These are phyloP conservation scores for Pilatotrama ljubarskyi DNA, from an alignment of 768 basidiomycete genomes.

Conservation along the genomic window DNA sequence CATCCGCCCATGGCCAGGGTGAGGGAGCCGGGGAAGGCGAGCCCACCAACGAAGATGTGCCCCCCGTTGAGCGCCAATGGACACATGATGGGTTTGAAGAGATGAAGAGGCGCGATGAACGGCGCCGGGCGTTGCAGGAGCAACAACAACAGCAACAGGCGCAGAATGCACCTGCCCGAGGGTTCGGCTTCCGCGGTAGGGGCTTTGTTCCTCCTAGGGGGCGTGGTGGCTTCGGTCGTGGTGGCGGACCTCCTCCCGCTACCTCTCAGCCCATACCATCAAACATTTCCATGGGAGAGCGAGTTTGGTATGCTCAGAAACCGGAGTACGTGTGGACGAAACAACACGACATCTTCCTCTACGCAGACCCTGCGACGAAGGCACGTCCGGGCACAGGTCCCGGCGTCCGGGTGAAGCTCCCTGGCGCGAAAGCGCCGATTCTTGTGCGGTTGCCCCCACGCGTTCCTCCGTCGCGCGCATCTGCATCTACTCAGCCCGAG, in stretches of 20 bases:
- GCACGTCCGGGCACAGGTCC: conserved; percentile 57
- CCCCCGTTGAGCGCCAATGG: conserved; percentile 73
- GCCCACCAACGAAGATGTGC: conserved; percentile 35
- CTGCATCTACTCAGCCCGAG: conserved; percentile 6
- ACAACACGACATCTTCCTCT: conserved; percentile 74
- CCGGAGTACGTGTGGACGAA: conserved; percentile 85
- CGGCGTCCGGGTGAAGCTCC: conserved; percentile 62
- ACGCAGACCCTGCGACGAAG: conserved; percentile 59
- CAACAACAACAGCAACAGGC: conserved; percentile 39
- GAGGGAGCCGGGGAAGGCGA: conserved; percentile 22
- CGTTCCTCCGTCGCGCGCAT: conserved; percentile 5
- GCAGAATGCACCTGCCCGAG: conserved; percentile 27
- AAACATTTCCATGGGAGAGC: conserved; percentile 36
- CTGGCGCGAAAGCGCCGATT: conserved; percentile 46
- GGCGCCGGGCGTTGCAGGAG: conserved; percentile 35
- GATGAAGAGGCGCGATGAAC: conserved; percentile 75
- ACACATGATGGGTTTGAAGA: conserved; percentile 89
- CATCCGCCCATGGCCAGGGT: conserved; percentile 11
- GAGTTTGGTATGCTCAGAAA: conserved; percentile 71
- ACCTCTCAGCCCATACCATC: conserved; percentile 30
- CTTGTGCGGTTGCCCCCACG: conserved; percentile 41
- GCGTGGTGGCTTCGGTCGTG: conserved; percentile 40
- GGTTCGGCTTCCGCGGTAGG: conserved; percentile 45
- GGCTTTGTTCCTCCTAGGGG: conserved; percentile 43
- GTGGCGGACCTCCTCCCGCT: conserved; percentile 26